phyloP scores from a whole-genome alignment of 768 basidiomycete genomes.

The Galerina marginata region DNA sequence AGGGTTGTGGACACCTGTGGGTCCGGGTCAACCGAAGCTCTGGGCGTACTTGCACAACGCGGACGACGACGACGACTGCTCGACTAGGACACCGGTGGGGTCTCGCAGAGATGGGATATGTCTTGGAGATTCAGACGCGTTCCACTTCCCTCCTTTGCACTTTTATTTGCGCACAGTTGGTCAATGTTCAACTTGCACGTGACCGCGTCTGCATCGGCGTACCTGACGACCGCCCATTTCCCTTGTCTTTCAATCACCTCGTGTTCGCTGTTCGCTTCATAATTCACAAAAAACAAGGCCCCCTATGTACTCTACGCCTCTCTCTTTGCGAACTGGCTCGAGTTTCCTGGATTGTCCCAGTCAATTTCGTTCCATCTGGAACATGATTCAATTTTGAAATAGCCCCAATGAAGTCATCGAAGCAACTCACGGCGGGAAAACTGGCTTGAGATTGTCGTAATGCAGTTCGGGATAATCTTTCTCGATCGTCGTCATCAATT shows the following conservation, averaged over 20 bases:
- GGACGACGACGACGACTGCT: slow-evolving; percentile 16
- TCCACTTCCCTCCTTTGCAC: background rate
- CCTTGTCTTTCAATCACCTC: slow-evolving; percentile 19
- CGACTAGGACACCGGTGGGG: background rate
- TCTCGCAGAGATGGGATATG: slow-evolving; percentile 29
- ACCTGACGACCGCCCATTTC: slow-evolving; percentile 13
- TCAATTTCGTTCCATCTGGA: slow-evolving; percentile 45
- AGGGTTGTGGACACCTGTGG: slow-evolving; percentile 56
- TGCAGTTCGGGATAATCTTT: slow-evolving; percentile 71
- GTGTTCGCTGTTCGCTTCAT: slow-evolving; percentile 3
- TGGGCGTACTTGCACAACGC: too few species aligned
- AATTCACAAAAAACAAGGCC: background rate
- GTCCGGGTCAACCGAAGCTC: slow-evolving; percentile 44
- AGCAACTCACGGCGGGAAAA: slow-evolving; percentile 64
- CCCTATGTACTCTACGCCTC: background rate
- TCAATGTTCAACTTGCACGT: slow-evolving; percentile 60
- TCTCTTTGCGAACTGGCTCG: slow-evolving; percentile 25
- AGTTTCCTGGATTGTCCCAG: slow-evolving; percentile 28
- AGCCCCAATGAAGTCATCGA: slow-evolving; percentile 8
- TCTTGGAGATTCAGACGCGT: slow-evolving; percentile 19
- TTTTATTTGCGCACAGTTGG: slow-evolving; percentile 45
- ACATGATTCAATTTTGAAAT: slow-evolving; percentile 6
- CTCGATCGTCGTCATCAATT: slow-evolving; percentile 60
- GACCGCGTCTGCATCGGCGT: slow-evolving; percentile 39
- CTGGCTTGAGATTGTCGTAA: slow-evolving; percentile 59